Evolutionary conservation across 2,329 filamentous ascomycete species (phyloP), one percentile per base, ranked within the genome.

Genomic region (Zalaria sp.): DNA sequence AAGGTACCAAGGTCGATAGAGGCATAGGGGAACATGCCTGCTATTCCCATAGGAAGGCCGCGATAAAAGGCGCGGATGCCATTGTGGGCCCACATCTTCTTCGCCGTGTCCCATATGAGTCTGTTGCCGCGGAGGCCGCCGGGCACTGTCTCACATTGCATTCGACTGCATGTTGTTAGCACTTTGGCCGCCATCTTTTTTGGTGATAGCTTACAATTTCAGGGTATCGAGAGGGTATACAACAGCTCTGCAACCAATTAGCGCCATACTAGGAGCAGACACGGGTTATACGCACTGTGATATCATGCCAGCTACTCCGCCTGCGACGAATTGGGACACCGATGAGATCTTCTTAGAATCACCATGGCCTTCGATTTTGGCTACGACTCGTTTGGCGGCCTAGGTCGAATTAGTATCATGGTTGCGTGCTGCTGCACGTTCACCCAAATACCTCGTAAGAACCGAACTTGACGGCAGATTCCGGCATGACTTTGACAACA

Each of bases 1-100:
- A 96, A 98, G 0, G 86, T 94, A 49, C 85, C 86, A 55, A 98
- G 81, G 57, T 98, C 91, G 56, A 98, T 93, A 39, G 91, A 91
- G 35, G 87, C 89, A 60, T 96, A 98, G 0, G 91, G 91, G 54
- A 98, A 98, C 79, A 96, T 95, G 58, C 91, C 91, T 39, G 95
- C 66, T 3, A 98, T 72, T 10, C 91, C 91, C 75, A 96, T 91
- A 0, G 87, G 88, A 29, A 98, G 73, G 34, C 91, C 91, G 41
- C 89, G 85, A 61, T 96, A 98, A 48, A 87, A 89, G 5, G 83
- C 73, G 28, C 75, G 69, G 27, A 88, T 51, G 25, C 85, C 85
- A 44, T 84, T 83, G 45, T 79, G 75, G 34, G 71, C 73, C 69
- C 80, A 86, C 81, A 98, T 94, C 59, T 87, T 93, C 57, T 75